phyloP scores from a whole-genome alignment of 2,329 filamentous ascomycete genomes.

The Hypocreales sp. region DNA sequence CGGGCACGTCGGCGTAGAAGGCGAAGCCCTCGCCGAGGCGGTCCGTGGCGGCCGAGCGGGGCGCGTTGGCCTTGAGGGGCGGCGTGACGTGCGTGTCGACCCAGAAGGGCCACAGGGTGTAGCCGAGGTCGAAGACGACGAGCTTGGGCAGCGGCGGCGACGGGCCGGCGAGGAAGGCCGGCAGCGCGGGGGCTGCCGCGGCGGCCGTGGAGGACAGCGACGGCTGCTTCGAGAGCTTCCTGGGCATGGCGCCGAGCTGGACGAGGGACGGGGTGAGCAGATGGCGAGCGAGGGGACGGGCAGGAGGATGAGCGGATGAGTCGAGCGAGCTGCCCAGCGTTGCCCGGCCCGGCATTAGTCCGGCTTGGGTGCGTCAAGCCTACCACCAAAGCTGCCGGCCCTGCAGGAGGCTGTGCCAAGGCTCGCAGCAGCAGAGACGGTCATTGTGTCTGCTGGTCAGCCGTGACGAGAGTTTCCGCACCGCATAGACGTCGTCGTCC shows the following conservation, averaged over 20 bases:
- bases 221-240: conserved; percentile 14
- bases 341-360: no score
- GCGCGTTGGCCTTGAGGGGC: conserved; percentile 41
- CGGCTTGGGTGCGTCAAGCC: no score
- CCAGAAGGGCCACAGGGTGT: conserved; percentile 99
- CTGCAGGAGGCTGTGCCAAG: no score
- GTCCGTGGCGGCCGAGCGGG: conserved; percentile 31
- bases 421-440: no score
- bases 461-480: no score
- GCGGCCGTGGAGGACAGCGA: conserved; percentile 1
- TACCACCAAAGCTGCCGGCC: no score
- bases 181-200: conserved; percentile 14
- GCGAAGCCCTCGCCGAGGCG: conserved; percentile 48
- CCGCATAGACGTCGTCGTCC: no score
- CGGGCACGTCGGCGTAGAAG: conserved; percentile 57
- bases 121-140: conserved; percentile 91
- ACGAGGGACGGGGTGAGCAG: no score
- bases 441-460: no score
- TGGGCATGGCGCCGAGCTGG: conserved; percentile 11
- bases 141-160: conserved; percentile 59
- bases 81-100: conserved; percentile 80
- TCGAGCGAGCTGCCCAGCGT: no score
- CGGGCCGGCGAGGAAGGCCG: conserved; percentile 32
- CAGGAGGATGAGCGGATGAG: no score
- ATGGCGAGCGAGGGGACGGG: no score